These are phyloP conservation scores for Hanseniaspora valbyensis DNA, from an alignment of 805 yeast species.

Conservation along the genomic window DNA sequence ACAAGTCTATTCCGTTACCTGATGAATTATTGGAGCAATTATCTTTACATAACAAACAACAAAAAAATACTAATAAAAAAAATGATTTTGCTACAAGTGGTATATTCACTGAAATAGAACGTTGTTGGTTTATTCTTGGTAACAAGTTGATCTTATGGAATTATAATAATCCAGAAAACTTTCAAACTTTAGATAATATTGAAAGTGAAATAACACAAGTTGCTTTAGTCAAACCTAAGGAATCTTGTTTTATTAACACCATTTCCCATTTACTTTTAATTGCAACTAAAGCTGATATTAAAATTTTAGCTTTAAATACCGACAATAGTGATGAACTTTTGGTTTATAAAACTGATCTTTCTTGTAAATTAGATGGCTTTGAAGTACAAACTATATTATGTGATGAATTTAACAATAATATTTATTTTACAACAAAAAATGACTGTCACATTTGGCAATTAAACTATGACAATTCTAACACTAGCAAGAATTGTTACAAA, in stretches of 20 bases:
- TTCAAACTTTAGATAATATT: constrained; percentile 64
- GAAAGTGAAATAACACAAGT: constrained; percentile 68
- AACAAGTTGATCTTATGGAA: constrained; percentile 80
- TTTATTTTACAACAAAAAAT: constrained; percentile 72
- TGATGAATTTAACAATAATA: constrained; percentile 57
- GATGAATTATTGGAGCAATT: constrained; percentile 68
- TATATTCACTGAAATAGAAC: constrained; percentile 61
- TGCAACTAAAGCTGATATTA: constrained; percentile 70
- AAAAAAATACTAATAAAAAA: constrained; percentile 36
- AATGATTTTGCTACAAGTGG: constrained; percentile 41
- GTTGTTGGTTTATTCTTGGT: constrained; percentile 80
- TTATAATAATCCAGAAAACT: constrained; percentile 50
- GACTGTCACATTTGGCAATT: constrained; percentile 78
- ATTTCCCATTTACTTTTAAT: constrained; percentile 65
- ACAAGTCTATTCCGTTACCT: constrained; percentile 60
- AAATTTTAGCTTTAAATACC: constrained; percentile 56
- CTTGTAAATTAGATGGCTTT: constrained; percentile 69
- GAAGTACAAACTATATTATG: constrained; percentile 52
- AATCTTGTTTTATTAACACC: constrained; percentile 65
- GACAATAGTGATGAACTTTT: constrained; percentile 40
- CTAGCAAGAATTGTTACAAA: constrained; percentile 69
- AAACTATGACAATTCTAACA: constrained; percentile 67
- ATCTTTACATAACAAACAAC: constrained; percentile 42
- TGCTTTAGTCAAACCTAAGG: constrained; percentile 67
- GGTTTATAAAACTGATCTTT: constrained; percentile 71